Conservation (phyloP, 768 basidiomycete species). For the Podaxis rugospora region DNA sequence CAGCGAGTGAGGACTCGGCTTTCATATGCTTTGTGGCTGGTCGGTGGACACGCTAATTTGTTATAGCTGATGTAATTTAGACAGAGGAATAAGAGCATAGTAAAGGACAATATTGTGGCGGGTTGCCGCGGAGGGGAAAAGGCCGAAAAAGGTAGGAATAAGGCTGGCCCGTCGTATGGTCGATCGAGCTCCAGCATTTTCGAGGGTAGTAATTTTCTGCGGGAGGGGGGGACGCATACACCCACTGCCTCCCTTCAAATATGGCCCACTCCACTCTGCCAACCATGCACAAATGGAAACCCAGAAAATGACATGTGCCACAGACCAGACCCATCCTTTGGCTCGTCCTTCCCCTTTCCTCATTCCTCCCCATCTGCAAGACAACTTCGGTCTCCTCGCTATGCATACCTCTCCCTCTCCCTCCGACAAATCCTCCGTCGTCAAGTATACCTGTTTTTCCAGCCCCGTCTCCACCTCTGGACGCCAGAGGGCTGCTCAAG, state of each 20-base stretch:
- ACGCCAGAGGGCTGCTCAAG: slow-evolving; percentile 49
- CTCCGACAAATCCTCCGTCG: neutral
- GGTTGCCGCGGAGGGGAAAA: slow-evolving; percentile 8
- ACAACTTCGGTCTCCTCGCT: neutral
- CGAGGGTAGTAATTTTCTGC: slow-evolving; percentile 6
- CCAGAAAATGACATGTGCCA: slow-evolving; percentile 8
- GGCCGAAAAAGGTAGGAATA: slow-evolving; percentile 6
- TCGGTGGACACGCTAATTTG: slow-evolving; percentile 2
- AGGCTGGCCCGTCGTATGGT: slow-evolving; percentile 2
- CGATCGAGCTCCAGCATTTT: slow-evolving; percentile 10
- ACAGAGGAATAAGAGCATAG: slow-evolving; percentile 4
- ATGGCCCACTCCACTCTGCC: neutral
- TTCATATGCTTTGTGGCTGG: slow-evolving; percentile 10
- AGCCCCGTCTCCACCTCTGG: slow-evolving; percentile 30
- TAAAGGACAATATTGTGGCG: slow-evolving; percentile 3
- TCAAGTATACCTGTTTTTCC: slow-evolving; percentile 3
- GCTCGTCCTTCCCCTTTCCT: neutral
- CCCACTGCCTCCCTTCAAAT: slow-evolving; percentile 4
- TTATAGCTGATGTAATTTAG: slow-evolving; percentile 9
- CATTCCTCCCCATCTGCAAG: neutral
- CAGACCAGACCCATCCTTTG: neutral
- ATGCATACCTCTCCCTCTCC: slow-evolving; percentile 1
- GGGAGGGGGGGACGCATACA: neutral
- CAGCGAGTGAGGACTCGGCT: slow-evolving; percentile 9
- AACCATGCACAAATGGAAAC: slow-evolving; percentile 1